phyloP scores from a whole-genome alignment of 2,329 filamentous ascomycete species.

The Pestalotiopsis sp. region DNA sequence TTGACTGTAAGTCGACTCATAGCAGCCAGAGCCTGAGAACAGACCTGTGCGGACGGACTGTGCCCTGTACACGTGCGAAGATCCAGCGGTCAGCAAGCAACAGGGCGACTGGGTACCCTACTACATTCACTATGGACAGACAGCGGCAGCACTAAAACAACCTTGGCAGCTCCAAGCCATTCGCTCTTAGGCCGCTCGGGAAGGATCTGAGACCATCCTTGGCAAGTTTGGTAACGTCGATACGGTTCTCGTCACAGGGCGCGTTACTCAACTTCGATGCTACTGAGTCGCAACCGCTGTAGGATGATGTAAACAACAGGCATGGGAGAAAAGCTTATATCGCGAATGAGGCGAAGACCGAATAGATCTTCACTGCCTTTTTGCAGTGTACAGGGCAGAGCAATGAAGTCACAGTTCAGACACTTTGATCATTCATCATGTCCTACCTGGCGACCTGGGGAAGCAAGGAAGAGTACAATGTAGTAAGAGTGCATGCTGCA shows the following conservation, averaged over 20 bases:
- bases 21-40: slow-evolving; percentile 1
- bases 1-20: neutral
- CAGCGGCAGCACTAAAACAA: slow-evolving; percentile 1
- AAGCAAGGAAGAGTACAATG: neutral
- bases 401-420: neutral
- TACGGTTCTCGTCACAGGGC: neutral
- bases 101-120: neutral
- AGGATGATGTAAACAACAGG: neutral
- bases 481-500: neutral
- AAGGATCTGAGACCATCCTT: neutral
- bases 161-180: slow-evolving; percentile 8
- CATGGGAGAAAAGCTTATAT: neutral
- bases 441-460: neutral
- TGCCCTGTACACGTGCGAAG: neutral
- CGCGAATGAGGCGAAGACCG: neutral
- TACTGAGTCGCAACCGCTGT: neutral
- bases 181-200: neutral
- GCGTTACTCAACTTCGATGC: neutral
- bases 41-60: neutral
- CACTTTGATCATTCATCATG: neutral
- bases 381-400: neutral
- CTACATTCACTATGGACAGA: neutral
- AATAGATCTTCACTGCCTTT: neutral
- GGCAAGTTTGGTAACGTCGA: neutral
- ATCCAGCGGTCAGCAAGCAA: slow-evolving; percentile 11